Evolutionary conservation across 164 flowering plant species (phyloP).

Genomic region (Vitis riparia): DNA sequence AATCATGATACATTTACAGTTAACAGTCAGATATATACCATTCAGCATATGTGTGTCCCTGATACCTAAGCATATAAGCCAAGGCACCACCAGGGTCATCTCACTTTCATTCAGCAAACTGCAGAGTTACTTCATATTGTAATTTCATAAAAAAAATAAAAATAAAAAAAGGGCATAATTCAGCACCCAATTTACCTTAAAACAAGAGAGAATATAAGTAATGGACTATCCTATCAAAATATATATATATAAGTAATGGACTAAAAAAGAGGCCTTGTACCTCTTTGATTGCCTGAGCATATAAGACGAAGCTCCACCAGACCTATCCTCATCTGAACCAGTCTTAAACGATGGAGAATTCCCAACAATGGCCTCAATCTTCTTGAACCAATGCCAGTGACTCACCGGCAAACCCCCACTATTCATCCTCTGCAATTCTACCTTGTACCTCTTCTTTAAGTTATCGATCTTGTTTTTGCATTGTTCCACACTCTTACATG

Average conservation of each 20-base stretch:
- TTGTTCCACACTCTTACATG: slow-evolving; percentile 80
- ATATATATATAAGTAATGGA: background rate
- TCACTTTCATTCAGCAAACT: too few species aligned
- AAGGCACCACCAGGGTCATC: too few species aligned
- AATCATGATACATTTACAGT: too few species aligned
- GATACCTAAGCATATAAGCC: too few species aligned
- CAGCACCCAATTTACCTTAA: too few species aligned
- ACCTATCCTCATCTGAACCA: slow-evolving; percentile 59
- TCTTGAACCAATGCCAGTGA: slow-evolving; percentile 95
- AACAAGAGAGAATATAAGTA: background rate
- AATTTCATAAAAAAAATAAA: too few species aligned
- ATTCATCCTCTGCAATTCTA: slow-evolving; percentile 77
- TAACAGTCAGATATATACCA: too few species aligned
- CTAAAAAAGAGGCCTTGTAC: slow-evolving; percentile 19
- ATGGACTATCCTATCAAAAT: too few species aligned
- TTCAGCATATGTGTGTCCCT: too few species aligned
- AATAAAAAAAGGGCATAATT: too few species aligned
- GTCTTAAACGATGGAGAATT: slow-evolving; percentile 43
- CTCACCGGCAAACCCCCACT: slow-evolving; percentile 53
- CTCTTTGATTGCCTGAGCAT: slow-evolving; percentile 57
- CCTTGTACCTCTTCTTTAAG: slow-evolving; percentile 90
- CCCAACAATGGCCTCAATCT: slow-evolving; percentile 79
- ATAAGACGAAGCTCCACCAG: slow-evolving; percentile 26
- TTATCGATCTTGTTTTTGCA: slow-evolving; percentile 96
- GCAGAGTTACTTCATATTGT: too few species aligned